phyloP scores from a whole-genome alignment of 495 filamentous ascomycete genomes.

The Talaromyces nanjingensis region DNA sequence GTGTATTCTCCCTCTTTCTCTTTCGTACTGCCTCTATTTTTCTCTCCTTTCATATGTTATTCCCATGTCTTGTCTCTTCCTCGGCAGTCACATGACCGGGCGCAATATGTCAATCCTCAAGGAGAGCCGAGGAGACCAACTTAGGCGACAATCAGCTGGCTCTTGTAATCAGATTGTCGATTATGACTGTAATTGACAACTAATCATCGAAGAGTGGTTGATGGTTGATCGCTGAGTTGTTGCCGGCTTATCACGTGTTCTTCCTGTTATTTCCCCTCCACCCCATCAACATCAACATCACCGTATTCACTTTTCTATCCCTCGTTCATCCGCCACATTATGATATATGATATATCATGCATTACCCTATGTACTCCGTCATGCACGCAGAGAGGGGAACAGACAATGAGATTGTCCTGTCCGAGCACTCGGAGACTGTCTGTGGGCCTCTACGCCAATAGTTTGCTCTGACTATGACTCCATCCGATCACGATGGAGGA shows the following conservation, averaged over 20 bases:
- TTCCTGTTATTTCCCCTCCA: background rate
- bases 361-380: background rate
- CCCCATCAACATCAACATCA: background rate
- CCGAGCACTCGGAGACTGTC: background rate
- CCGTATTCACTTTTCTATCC: background rate
- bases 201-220: background rate
- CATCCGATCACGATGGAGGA: background rate
- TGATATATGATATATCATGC: background rate
- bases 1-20: constrained; percentile 1
- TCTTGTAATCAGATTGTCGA: background rate
- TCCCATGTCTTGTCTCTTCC: background rate
- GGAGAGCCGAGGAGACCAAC: background rate
- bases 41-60: background rate
- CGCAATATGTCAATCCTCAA: background rate
- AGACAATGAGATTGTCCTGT: background rate
- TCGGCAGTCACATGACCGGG: background rate
- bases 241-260: background rate
- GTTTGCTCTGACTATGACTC: background rate
- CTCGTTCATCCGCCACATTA: background rate
- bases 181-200: background rate
- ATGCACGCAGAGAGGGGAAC: background rate
- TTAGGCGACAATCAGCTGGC: background rate
- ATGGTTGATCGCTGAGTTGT: background rate
- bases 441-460: background rate
- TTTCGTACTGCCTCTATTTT: background rate